Evolutionary conservation across 2,329 filamentous ascomycete genomes (phyloP), one percentile per base, ranked within the genome.

Genomic region (Aspergillus fumigatiaffinis): DNA sequence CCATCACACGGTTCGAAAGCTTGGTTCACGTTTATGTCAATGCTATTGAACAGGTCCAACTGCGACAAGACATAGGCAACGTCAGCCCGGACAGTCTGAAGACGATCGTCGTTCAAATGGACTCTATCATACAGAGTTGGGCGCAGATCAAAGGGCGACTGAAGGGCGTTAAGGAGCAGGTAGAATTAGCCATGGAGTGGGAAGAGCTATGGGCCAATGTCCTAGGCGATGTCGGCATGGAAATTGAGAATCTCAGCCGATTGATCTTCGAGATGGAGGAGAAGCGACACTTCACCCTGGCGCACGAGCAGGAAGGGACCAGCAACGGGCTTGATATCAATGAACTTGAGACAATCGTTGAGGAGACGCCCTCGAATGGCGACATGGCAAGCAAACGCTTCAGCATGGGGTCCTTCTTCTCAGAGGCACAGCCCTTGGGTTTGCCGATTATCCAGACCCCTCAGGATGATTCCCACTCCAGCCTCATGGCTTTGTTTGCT

Each of bases 151-250:
- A 91, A 66, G 81, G 79, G 46, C 88, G 89, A 1, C 78, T 99
- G 52, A 89, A 88, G 61, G 87, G 78, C 26, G 89, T 96, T 55
- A 96, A 96, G 71, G 84, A 84, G 50, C 93, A 97, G 70, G 93
- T 99, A 20, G 94, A 97, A 74, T 87, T 96, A 57, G 94, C 94
- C 50, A 96, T 97, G 92, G 94, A 99, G 71, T 99, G 93, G 93
- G 92, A 97, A 73, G 92, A 97, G 76, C 81, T 99, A 38, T 97
- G 94, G 93, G 91, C 91, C 66, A 91, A 84, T 62, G 93, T 97
- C 3, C 80, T 99, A 2, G 93, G 92, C 48, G 93, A 97, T 71
- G 96, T 97, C 60, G 90, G 92, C 53, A 86, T 88, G 60, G 94
- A 99, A 76, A 87, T 92, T 69, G 90, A 94, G 62, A 87, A 88